Base-by-base conservation (phyloP, 2,329 filamentous ascomycete genomes). In the Botrytis fragariae region DNA sequence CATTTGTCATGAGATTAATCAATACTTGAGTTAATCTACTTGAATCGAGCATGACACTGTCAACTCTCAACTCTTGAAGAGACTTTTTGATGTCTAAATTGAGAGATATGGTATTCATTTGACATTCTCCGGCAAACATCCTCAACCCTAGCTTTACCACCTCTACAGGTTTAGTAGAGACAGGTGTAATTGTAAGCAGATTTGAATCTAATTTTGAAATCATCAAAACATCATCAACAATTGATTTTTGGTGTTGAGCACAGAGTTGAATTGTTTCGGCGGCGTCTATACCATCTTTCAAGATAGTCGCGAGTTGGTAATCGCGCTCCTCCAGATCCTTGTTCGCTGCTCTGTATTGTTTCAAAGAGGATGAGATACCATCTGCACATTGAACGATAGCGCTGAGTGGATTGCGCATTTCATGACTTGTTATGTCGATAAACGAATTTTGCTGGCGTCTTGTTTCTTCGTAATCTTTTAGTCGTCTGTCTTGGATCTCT, bases 1-100 rank as follows among this genome's bases (percentile, higher is more conserved):
- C 92, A 78, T 95, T 95, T 10, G 92, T 93, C 16, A 93, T 87
- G 1, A 95, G 85, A 77, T 95, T 95, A 80, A 95, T 94, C 4
- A 95, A 84, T 0, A 95, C 91, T 81, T 95, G 93, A 69, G 92
- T 87, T 67, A 95, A 89, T 32, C 93, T 87, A 22, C 90, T 92
- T 0, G 93, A 91, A 79, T 95, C 93, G 37, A 94, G 82, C 51
- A 86, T 83, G 5, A 94, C 88, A 84, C 89, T 93, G 54, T 91
- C 88, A 45, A 92, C 83, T 0, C 82, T 83, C 2, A 91, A 83
- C 1, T 86, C 82, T 9, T 83, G 83, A 79, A 90, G 92, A 0
- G 90, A 91, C 29, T 86, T 79, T 77, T 92, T 89, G 22, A 93
- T 85, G 1, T 87, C 83, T 77, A 93, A 90, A 32, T 87, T 86